Evolutionary conservation across 2,329 filamentous ascomycete genomes (phyloP).

Genomic region (Cercospora sesami): DNA sequence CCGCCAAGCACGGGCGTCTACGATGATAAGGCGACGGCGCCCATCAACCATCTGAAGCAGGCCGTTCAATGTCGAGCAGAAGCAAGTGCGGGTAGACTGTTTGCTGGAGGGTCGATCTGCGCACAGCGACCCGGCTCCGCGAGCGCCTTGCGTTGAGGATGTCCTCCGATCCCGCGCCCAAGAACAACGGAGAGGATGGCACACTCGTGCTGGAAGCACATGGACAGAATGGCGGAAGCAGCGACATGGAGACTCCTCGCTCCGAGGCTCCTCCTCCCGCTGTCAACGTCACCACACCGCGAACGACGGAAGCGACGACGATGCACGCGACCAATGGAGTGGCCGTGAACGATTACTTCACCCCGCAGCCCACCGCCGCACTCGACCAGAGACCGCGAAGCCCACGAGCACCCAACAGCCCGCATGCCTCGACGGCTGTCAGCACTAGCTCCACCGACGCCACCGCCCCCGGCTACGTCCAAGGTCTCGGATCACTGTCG

Average conservation of each 20-base stretch:
- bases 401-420: background rate
- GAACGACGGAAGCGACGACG: conserved; percentile 19
- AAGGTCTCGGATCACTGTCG: conserved; percentile 7
- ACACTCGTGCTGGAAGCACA: background rate
- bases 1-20: conserved; percentile 18
- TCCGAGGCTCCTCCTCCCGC: conserved; percentile 43
- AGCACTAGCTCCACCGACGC: conserved; percentile 20
- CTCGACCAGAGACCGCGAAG: background rate
- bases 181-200: conserved; percentile 18
- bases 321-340: background rate
- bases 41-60: conserved; percentile 13
- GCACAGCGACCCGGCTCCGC: conserved; percentile 7
- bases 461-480: conserved; percentile 28
- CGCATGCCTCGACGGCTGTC: conserved; percentile 7
- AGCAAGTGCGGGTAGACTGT: conserved; percentile 35
- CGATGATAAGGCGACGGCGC: conserved; percentile 27
- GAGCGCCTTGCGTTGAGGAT: conserved; percentile 23
- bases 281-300: conserved; percentile 29
- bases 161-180: conserved; percentile 26
- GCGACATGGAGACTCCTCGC: conserved; percentile 42
- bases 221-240: conserved; percentile 24
- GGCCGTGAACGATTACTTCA: conserved; percentile 18
- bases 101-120: conserved; percentile 17
- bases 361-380: conserved; percentile 7
- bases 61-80: conserved; percentile 35